Conservation (phyloP, 176 grass and related monocot genomes). For the barley (Hordeum vulgare) region DNA sequence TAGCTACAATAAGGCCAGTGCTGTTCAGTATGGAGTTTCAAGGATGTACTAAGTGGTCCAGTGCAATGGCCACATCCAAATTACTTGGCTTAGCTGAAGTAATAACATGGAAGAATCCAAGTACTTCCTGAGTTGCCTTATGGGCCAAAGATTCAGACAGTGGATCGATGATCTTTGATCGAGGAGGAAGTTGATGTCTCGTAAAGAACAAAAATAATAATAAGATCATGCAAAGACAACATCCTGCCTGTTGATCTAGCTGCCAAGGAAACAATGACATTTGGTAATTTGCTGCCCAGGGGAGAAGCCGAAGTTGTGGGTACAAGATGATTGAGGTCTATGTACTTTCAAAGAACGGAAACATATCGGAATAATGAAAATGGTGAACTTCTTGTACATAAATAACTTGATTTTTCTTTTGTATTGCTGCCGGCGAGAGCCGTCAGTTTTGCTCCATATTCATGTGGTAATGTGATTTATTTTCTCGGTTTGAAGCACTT, state of each 20-base stretch:
- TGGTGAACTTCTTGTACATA: constrained; percentile 46
- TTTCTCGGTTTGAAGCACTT: neutral
- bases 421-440: constrained; percentile 10
- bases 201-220: constrained; percentile 16
- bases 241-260: neutral
- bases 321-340: neutral
- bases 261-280: neutral
- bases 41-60: constrained; percentile 58
- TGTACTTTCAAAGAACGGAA: constrained; percentile 17
- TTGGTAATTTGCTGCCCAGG: constrained; percentile 10
- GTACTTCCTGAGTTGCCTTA: constrained; percentile 5
- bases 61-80: constrained; percentile 13
- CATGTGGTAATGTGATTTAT: neutral
- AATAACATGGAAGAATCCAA: constrained; percentile 18
- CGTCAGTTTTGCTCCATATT: constrained; percentile 2
- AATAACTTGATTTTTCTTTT: constrained; percentile 27
- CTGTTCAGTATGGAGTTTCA: constrained; percentile 70
- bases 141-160: neutral
- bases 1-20: constrained; percentile 54
- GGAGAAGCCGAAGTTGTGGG: neutral
- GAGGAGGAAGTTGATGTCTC: neutral
- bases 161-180: neutral
- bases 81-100: constrained; percentile 15
- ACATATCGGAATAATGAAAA: constrained; percentile 34
- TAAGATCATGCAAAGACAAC: neutral